Conservation (phyloP, 805 yeast species). For the Barnettozyma botsteinii region DNA sequence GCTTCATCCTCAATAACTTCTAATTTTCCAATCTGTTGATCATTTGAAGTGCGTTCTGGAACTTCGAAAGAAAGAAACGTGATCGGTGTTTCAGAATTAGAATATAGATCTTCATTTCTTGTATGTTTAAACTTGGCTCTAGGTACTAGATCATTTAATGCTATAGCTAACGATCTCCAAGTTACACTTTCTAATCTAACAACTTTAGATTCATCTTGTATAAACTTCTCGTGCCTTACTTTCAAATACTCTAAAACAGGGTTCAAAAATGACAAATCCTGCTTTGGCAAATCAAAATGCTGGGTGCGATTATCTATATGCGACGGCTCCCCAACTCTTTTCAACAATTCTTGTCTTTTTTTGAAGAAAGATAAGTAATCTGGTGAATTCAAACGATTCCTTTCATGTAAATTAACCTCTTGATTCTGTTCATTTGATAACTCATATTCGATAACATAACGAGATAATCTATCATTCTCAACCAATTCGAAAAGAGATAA, state of each 20-base stretch:
- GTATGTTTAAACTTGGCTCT: conserved; percentile 27
- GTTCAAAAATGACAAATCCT: conserved; percentile 11
- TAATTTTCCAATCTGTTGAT: too few relatives aligned
- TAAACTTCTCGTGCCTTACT: conserved; percentile 4
- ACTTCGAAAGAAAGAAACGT: conserved; percentile 33
- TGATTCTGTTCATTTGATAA: conserved; percentile 41
- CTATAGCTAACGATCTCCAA: conserved; percentile 26
- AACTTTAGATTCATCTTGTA: conserved; percentile 10
- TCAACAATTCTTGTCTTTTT: conserved; percentile 11
- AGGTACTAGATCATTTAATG: conserved; percentile 28
- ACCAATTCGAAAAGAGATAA: conserved; percentile 47
- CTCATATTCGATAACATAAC: conserved; percentile 56
- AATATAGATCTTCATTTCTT: conserved; percentile 47
- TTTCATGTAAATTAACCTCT: conserved; percentile 25
- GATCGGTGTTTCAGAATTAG: conserved; percentile 42
- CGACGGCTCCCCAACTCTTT: conserved; percentile 1
- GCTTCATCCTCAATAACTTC: conserved; percentile 1
- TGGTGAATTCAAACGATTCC: conserved; percentile 18
- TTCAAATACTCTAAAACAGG: conserved; percentile 14
- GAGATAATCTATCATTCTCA: conserved; percentile 41
- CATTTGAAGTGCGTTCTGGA: too few relatives aligned
- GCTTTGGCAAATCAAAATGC: not conserved
- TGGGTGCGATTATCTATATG: not conserved
- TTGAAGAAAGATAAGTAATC: conserved; percentile 10
- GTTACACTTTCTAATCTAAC: conserved; percentile 19